These are phyloP conservation scores for Annulohypoxylon maeteangense DNA, from an alignment of 495 filamentous ascomycete genomes.

Conservation along the genomic window DNA sequence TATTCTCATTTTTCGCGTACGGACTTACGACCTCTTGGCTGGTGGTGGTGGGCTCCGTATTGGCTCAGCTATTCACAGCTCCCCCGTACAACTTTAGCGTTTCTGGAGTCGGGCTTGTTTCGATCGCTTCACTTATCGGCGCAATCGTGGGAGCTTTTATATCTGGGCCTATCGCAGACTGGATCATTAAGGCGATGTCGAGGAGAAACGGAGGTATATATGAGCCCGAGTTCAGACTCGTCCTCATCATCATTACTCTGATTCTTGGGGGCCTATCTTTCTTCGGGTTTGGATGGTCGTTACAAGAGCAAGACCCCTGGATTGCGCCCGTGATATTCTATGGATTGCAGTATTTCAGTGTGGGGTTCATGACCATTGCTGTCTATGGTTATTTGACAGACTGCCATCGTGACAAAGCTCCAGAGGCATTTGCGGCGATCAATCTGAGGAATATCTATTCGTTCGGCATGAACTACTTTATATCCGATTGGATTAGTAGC, in stretches of 20 bases:
- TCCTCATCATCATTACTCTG: conserved; percentile 52
- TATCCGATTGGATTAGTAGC: conserved; percentile 53
- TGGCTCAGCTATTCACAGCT: conserved; percentile 52
- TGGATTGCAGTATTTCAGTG: conserved; percentile 55
- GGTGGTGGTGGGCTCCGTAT: conserved; percentile 53
- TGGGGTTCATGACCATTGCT: conserved; percentile 55
- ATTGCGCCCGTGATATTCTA: conserved; percentile 55
- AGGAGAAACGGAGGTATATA: conserved; percentile 56
- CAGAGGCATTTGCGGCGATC: conserved; percentile 59
- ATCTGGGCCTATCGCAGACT: conserved; percentile 52
- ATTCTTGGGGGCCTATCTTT: conserved; percentile 53
- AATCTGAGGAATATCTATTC: conserved; percentile 58
- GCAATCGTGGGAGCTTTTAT: conserved; percentile 53
- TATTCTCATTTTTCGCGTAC: conserved; percentile 57
- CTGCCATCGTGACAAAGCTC: conserved; percentile 55
- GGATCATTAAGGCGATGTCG: conserved; percentile 52
- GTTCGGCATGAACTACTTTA: conserved; percentile 58
- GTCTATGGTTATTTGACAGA: conserved; percentile 58
- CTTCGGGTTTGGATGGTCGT: conserved; percentile 56
- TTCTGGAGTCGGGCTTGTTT: conserved; percentile 54
- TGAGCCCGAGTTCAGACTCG: conserved; percentile 59
- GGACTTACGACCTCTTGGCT: conserved; percentile 59
- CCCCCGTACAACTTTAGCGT: conserved; percentile 55
- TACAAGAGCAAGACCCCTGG: conserved; percentile 51
- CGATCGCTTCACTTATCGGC: conserved; percentile 52